Evolutionary conservation across 306 rosid genomes (phyloP), one percentile per base, ranked within the genome.

Genomic region (Dicorynia guianensis): DNA sequence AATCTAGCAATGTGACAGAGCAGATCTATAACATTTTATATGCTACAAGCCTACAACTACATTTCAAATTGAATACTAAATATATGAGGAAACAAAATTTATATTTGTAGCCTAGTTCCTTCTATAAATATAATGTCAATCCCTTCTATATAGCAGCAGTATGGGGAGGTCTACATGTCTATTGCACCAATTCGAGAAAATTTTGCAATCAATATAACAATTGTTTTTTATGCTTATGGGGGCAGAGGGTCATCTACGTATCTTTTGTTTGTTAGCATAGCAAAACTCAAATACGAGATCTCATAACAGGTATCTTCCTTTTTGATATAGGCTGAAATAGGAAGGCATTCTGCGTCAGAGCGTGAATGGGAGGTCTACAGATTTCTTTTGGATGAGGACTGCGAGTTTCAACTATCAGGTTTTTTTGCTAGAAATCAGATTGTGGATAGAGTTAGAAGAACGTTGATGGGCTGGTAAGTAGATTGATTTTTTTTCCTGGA

Each of bases 291-390:
- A 75, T 15, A 11, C 17, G 34, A 18, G 18, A 49, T 19, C 8
- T 67, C 33, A 11, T 50, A 38, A 70, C 10, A 20, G 47, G 20
- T 34, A 3, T 39, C 67, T 50, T 6, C 43, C 8, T 46, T 46
- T 67, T 48, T 46, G 63, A 71, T 55, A 74, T 55, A 92, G 96
- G 97, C 97, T 77, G 97, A 88, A 76, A 91, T 89, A 43, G 93
- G 96, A 71, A 82, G 97, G 85, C 80, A 81, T 77, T 81, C 85
- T 34, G 84, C 90, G 44, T 78, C 87, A 33, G 93, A 81, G 69
- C 96, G 86, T n/a, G 89, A 89, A 85, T 92, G 96, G 97, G 97
- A 92, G 72, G 89, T 92, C 44, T 92, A 89, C 86, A 88, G 86
- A 48, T 89, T 89, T 82, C 89, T 89, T 47, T 77, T 92, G 87